Base-by-base conservation (phyloP, 2,329 filamentous ascomycete genomes). In the Sclerotinia minor region DNA sequence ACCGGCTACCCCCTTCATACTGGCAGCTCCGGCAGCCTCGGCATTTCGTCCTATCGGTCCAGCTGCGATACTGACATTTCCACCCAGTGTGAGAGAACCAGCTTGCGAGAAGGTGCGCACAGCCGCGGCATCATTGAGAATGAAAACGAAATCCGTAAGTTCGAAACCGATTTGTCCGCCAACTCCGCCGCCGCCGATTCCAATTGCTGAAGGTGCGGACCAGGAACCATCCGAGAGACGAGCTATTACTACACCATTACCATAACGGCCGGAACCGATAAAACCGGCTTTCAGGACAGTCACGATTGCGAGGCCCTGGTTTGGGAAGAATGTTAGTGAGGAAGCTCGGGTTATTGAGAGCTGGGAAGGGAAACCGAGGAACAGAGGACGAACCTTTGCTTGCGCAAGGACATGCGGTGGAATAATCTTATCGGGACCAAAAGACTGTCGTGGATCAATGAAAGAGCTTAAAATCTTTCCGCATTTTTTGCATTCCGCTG, bases 401-500 rank as follows among this genome's bases (percentile, higher is more conserved):
- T 92, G 92, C 72, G 91, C 90, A 75, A 99, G 88, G 74, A 99
- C 86, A 64, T 89, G 86, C 9, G 94, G 94, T 61, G 95, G 95
- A 75, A 99, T 99, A 78, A 99, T 89, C 80, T 98, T 98, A 80
- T 98, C 95, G 67, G 95, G 94, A 7, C 94, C 93, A 79, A 98
- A 97, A 26, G 94, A 83, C 82, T 98, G 94, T 77, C 89, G 87
- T 26, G 95, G 95, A 78, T 98, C 95, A 78, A 98, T 87, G 79
- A 99, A 99, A 17, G 94, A 96, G 57, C 91, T 87, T 74, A 99
- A 86, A 76, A 98, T 98, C 84, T 96, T 97, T 77, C 91, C 91
- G 78, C 93, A 95, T 81, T 99, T 99, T 80, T 91, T 95, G 82
- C 95, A 98, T 83, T 99, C 95, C 83, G 92, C 94, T 97, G 80